Conservation (phyloP, 331 rosid genomes). For the Malus hybrid region DNA sequence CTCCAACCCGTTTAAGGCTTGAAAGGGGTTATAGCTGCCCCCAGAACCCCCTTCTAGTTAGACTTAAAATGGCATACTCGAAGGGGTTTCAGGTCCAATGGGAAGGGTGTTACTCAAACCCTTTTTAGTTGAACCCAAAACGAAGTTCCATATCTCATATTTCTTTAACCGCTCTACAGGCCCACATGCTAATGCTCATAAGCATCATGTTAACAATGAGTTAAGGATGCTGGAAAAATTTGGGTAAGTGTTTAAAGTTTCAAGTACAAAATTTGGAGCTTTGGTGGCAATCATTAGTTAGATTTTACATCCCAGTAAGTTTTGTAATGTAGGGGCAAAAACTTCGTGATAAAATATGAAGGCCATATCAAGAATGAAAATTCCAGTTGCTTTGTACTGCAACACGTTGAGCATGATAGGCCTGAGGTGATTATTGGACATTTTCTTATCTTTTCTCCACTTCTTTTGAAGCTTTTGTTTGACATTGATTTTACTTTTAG, state of each 20-base stretch:
- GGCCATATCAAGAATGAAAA: conserved; percentile 38
- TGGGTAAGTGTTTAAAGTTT: conserved; percentile 41
- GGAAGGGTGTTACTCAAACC: not conserved
- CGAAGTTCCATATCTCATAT: conserved; percentile 4
- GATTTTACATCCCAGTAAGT: not conserved
- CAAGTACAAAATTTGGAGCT: not conserved
- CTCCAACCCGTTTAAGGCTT: not conserved
- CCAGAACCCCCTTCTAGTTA: not conserved
- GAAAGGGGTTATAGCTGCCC: not conserved
- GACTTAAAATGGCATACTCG: not conserved
- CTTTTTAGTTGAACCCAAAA: not conserved
- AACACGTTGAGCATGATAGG: conserved; percentile 70
- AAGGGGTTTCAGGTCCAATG: not conserved
- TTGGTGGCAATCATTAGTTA: not conserved
- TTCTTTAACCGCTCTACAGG: conserved; percentile 34
- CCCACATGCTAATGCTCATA: conserved; percentile 57
- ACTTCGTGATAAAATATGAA: conserved; percentile 49
- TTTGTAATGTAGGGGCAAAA: conserved; percentile 49
- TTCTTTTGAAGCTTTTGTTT: conserved; percentile 3
- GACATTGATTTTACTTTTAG: conserved; percentile 30
- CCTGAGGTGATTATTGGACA: conserved; percentile 56
- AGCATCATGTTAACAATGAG: conserved; percentile 49
- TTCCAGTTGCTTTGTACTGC: conserved; percentile 58
- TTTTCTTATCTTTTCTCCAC: not conserved
- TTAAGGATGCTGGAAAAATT: conserved; percentile 63